These are phyloP conservation scores for Esteya vermicola DNA, from an alignment of 2,329 filamentous ascomycete genomes.

Conservation along the genomic window DNA sequence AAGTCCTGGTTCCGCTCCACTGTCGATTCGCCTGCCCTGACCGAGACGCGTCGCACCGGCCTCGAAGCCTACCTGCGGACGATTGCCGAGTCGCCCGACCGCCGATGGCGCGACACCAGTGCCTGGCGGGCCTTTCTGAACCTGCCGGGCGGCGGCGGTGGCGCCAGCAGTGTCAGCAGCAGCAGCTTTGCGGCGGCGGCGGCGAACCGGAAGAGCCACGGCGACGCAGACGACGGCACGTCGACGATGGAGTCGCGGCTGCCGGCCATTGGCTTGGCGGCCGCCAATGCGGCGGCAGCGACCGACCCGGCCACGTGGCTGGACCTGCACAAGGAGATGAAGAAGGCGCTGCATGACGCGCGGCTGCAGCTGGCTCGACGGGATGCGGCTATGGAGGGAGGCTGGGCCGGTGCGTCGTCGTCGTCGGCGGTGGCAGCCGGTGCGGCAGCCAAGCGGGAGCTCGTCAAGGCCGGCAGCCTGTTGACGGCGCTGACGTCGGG, in stretches of 20 bases:
- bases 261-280: conserved; percentile 20
- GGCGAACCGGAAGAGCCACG: no score
- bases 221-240: conserved; percentile 7
- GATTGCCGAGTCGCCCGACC: conserved; percentile 60
- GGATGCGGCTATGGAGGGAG: conserved; percentile 41
- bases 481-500: conserved; percentile 53
- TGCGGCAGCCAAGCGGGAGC: conserved; percentile 58
- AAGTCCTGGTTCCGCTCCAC: conserved; percentile 72
- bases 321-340: conserved; percentile 61
- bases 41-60: conserved; percentile 52
- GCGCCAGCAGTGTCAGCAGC: conserved; percentile 7
- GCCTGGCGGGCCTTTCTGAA: conserved; percentile 63
- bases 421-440: conserved; percentile 38
- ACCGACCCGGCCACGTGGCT: conserved; percentile 58
- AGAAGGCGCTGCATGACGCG: conserved; percentile 54
- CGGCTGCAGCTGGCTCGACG: conserved; percentile 50
- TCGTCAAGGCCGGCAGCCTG: conserved; percentile 54
- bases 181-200: no score
- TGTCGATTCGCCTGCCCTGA: conserved; percentile 51
- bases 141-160: conserved; percentile 30
- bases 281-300: conserved; percentile 26
- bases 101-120: conserved; percentile 59
- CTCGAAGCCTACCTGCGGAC: conserved; percentile 59
- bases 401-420: conserved; percentile 13
- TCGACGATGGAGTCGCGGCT: conserved; percentile 20